Evolutionary conservation across 139 green algal genomes (phyloP).

Genomic region (Nannochloris sp.): DNA sequence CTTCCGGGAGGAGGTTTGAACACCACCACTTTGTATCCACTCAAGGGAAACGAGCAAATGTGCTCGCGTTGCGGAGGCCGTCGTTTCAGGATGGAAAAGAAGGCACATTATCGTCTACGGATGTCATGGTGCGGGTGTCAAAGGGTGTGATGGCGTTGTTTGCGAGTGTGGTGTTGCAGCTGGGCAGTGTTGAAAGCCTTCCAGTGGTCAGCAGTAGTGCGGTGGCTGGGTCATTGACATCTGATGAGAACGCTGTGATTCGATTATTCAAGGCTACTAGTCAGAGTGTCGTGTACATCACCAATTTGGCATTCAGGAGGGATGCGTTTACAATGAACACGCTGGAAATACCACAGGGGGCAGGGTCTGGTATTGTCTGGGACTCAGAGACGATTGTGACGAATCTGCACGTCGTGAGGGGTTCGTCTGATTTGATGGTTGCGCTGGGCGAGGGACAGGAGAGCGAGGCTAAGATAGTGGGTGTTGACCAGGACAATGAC

Average conservation of each 20-base stretch:
- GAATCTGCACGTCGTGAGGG: conserved; percentile 62
- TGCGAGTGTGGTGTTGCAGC: conserved; percentile 4
- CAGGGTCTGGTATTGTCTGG: conserved; percentile 57
- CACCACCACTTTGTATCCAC: too few species aligned
- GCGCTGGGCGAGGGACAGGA: conserved; percentile 50
- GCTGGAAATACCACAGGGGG: conserved; percentile 56
- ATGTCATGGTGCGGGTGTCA: conserved; percentile 1
- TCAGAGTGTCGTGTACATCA: conserved; percentile 66
- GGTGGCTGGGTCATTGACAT: conserved; percentile 9
- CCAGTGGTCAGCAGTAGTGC: background rate
- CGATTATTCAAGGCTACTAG: conserved; percentile 51
- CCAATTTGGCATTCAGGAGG: conserved; percentile 40
- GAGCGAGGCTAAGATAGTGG: conserved; percentile 60
- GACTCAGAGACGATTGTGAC: conserved; percentile 51
- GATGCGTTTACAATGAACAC: conserved; percentile 64
- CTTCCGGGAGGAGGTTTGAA: too few species aligned
- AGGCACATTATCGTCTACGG: background rate
- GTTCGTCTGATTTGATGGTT: conserved; percentile 40
- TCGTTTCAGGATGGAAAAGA: too few species aligned
- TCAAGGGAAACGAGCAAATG: too few species aligned
- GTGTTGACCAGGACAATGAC: conserved; percentile 61
- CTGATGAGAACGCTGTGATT: conserved; percentile 40
- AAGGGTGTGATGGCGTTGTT: conserved; percentile 1
- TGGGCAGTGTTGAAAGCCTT: background rate
- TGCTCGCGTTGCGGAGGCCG: too few species aligned